Evolutionary conservation across 768 basidiomycete species (phyloP).

Genomic region (Serpula lacrymans): DNA sequence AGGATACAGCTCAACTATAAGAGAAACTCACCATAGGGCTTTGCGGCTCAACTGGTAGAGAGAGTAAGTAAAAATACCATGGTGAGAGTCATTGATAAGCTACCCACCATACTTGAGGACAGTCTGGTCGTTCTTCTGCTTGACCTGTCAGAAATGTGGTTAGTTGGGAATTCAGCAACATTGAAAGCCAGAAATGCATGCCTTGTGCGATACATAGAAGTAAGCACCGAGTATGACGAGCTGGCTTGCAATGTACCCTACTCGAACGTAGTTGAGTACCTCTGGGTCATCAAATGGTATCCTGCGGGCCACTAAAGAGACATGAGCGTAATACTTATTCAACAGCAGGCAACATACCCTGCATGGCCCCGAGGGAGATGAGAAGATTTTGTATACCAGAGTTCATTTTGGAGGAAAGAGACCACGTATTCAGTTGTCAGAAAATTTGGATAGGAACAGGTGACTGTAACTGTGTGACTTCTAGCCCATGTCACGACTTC

Average conservation of each 20-base stretch:
- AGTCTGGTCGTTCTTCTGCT: constrained; percentile 92
- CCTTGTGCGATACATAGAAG: constrained; percentile 75
- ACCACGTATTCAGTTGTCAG: constrained; percentile 14
- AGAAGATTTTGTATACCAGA: constrained; percentile 76
- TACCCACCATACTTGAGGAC: constrained; percentile 90
- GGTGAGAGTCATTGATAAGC: background rate
- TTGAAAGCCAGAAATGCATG: constrained; percentile 23
- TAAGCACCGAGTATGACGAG: constrained; percentile 67
- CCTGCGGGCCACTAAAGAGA: constrained; percentile 72
- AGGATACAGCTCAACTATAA: background rate
- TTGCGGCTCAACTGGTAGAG: constrained; percentile 62
- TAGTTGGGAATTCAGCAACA: background rate
- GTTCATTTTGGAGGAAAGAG: constrained; percentile 52
- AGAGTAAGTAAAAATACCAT: constrained; percentile 5
- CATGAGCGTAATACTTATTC: background rate
- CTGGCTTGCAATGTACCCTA: constrained; percentile 79
- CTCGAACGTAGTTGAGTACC: constrained; percentile 76
- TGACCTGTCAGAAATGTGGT: constrained; percentile 54
- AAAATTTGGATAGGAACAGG: constrained; percentile 1
- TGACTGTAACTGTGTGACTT: constrained; percentile 12
- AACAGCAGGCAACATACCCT: constrained; percentile 52
- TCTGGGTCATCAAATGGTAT: constrained; percentile 89
- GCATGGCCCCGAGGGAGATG: constrained; percentile 93
- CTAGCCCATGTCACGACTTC: constrained; percentile 27
- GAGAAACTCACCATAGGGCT: constrained; percentile 63